A percentile compares a stretch with the other conserved stretches of the same genome.
These are phyloP conservation scores for Wickerhamomyces ciferrii DNA, from an alignment of 805 yeast genomes.

Conservation along the genomic window DNA sequence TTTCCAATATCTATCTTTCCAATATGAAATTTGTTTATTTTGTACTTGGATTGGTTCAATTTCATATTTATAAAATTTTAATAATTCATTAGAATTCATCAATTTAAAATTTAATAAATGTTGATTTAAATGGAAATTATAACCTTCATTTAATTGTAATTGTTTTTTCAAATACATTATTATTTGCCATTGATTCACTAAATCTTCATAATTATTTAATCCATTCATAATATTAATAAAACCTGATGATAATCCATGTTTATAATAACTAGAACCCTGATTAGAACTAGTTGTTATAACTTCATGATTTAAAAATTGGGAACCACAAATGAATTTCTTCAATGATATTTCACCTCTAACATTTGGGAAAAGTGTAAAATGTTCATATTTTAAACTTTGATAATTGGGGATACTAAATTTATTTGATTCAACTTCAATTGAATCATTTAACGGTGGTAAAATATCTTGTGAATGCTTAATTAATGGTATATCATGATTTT, in stretches of 20 bases:
- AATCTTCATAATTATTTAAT: constrained; percentile 20
- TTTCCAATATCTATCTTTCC: background rate
- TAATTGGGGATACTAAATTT: constrained; percentile 18
- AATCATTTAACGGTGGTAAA: background rate
- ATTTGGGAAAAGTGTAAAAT: constrained; percentile 33
- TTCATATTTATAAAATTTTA: background rate
- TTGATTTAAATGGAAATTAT: background rate
- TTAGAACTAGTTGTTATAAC: constrained; percentile 1
- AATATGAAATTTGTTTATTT: background rate
- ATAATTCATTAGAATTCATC: background rate
- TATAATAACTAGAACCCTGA: constrained; percentile 8
- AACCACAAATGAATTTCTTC: constrained; percentile 29
- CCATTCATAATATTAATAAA: constrained; percentile 23
- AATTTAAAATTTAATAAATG: background rate
- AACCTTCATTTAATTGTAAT: background rate
- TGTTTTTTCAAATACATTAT: constrained; percentile 5
- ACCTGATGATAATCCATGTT: constrained; percentile 23
- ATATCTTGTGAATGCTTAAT: background rate
- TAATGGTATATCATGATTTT: background rate
- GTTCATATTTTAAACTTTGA: constrained; percentile 30
- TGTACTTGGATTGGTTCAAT: background rate
- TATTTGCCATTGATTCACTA: constrained; percentile 34
- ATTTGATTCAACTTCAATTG: constrained; percentile 6
- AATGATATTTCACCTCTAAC: constrained; percentile 28
- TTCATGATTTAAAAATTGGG: constrained; percentile 24